These are phyloP conservation scores for Cucumis hystrix DNA, from an alignment of 306 rosid species.

Conservation along the genomic window DNA sequence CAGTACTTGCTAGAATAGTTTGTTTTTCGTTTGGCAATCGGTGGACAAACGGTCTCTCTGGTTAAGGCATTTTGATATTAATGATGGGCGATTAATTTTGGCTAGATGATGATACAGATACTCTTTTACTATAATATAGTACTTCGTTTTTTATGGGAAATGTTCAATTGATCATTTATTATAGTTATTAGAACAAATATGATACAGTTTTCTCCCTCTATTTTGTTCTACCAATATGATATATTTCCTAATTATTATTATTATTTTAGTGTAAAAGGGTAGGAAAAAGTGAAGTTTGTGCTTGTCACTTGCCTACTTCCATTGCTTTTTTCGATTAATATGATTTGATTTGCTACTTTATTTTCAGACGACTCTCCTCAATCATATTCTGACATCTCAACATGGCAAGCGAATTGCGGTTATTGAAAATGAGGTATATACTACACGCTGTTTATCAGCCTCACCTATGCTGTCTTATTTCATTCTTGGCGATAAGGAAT, in stretches of 20 bases:
- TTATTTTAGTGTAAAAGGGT: background rate
- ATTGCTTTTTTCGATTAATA: background rate
- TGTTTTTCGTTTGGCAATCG: background rate
- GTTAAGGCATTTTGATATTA: background rate
- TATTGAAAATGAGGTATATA: conserved; percentile 75
- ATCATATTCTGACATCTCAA: conserved; percentile 75
- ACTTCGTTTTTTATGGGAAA: background rate
- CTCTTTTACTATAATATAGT: too few relatives aligned
- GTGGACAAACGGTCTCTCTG: background rate
- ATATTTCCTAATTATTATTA: too few relatives aligned
- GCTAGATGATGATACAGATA: background rate
- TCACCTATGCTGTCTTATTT: background rate
- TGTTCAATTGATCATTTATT: background rate
- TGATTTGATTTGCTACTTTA: background rate
- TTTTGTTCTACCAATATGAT: too few relatives aligned
- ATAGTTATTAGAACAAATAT: too few relatives aligned
- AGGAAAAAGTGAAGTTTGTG: background rate
- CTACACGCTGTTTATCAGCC: background rate
- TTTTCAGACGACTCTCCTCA: conserved; percentile 68
- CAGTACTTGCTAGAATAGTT: background rate
- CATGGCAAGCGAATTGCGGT: conserved; percentile 92
- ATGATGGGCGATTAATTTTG: background rate
- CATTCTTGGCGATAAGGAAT: background rate
- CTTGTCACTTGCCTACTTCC: background rate
- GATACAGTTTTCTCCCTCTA: too few relatives aligned